These are phyloP conservation scores for Aspergillus proliferans DNA, from an alignment of 2,329 filamentous ascomycete genomes.

Conservation along the genomic window DNA sequence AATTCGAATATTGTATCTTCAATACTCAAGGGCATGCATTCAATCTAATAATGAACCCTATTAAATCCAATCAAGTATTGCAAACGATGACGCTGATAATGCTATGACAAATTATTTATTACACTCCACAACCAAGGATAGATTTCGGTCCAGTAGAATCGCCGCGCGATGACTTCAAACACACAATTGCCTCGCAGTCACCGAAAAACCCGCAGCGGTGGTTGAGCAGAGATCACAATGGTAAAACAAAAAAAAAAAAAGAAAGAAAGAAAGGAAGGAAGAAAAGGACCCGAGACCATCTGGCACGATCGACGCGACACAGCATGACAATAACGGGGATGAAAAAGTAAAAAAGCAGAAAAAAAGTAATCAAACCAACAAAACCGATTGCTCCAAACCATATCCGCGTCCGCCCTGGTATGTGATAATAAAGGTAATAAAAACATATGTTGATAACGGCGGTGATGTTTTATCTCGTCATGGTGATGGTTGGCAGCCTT, in stretches of 20 bases:
- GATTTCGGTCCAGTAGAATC: neutral
- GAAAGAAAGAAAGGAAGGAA: constrained; percentile 1
- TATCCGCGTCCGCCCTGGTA: neutral
- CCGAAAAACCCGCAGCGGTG: neutral
- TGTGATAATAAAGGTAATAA: neutral
- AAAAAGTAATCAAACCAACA: constrained; percentile 6
- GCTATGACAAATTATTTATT: constrained; percentile 1
- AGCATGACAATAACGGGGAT: constrained; percentile 2
- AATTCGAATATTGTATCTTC: no score
- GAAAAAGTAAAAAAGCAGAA: no score
- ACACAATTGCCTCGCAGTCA: neutral
- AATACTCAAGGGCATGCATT: no score
- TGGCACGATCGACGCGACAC: constrained; percentile 3
- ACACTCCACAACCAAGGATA: neutral
- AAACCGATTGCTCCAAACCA: constrained; percentile 1
- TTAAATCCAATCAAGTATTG: neutral
- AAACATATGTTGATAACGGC: neutral
- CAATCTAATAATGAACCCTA: neutral
- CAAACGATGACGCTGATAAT: neutral
- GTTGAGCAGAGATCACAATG: neutral
- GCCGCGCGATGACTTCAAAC: neutral
- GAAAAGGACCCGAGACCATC: constrained; percentile 4
- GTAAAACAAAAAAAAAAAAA: constrained; percentile 2
- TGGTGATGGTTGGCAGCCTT: neutral
- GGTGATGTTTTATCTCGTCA: neutral